Evolutionary conservation across 2,329 filamentous ascomycete genomes (phyloP).

Genomic region (Dothistroma septosporum): DNA sequence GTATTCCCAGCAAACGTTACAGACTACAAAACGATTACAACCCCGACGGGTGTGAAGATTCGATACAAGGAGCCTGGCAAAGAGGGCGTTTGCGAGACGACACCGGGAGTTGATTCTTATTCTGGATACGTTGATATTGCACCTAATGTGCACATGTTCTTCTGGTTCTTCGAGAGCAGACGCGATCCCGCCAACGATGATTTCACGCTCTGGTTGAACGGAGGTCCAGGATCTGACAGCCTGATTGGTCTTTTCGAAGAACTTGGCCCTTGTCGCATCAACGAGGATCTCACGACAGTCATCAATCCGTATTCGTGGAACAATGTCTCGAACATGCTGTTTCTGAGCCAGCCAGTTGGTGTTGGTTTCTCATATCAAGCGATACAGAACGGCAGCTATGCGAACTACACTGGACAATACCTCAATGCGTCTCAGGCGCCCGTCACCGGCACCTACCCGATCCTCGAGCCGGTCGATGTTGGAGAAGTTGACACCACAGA

Average conservation of each 20-base stretch:
- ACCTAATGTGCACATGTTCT: constrained; percentile 52
- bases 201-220: constrained; percentile 59
- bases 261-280: constrained; percentile 40
- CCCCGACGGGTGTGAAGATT: constrained; percentile 35
- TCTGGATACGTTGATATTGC: constrained; percentile 36
- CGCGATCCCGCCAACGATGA: constrained; percentile 52
- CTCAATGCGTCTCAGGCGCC: constrained; percentile 41
- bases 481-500: constrained; percentile 52
- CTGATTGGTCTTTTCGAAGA: constrained; percentile 57
- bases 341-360: constrained; percentile 58
- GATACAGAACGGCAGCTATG: constrained; percentile 19
- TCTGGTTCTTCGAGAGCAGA: constrained; percentile 61
- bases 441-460: constrained; percentile 45
- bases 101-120: constrained; percentile 49
- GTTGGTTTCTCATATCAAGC: constrained; percentile 53
- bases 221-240: constrained; percentile 55
- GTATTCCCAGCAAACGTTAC: constrained; percentile 39
- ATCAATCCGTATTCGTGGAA: constrained; percentile 57
- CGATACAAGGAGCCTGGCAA: constrained; percentile 37
- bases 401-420: constrained; percentile 41
- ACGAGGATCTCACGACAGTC: constrained; percentile 36
- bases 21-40: constrained; percentile 43
- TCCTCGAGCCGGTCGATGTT: constrained; percentile 44
- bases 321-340: constrained; percentile 56
- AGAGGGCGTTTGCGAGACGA: constrained; percentile 45